Conservation (phyloP, 345 rosid species). For the Aquilaria sinensis region DNA sequence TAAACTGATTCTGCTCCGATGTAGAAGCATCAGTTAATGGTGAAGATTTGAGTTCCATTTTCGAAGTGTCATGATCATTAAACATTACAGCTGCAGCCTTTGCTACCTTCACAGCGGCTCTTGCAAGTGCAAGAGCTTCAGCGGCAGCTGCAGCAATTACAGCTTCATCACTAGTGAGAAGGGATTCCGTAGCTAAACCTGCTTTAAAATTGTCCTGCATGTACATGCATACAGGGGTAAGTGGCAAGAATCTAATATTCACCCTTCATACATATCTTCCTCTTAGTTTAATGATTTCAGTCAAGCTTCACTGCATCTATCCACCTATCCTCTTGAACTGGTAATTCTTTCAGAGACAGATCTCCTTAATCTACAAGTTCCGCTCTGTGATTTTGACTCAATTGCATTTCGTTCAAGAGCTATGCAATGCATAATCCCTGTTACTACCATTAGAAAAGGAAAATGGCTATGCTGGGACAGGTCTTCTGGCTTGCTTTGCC, state of each 20-base stretch:
- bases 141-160: conserved; percentile 83
- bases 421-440: too few species aligned
- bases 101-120: conserved; percentile 80
- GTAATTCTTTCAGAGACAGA: too few species aligned
- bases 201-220: conserved; percentile 51
- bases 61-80: conserved; percentile 26
- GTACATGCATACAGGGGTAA: conserved; percentile 10
- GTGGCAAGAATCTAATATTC: neutral
- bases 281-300: too few species aligned
- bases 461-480: too few species aligned
- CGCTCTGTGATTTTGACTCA: too few species aligned
- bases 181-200: conserved; percentile 65
- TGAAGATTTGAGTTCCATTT: conserved; percentile 14
- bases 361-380: too few species aligned
- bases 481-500: too few species aligned
- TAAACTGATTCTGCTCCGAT: conserved; percentile 41
- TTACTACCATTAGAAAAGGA: too few species aligned
- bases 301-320: too few species aligned
- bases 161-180: conserved; percentile 76
- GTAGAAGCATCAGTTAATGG: conserved; percentile 18
- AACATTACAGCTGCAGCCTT: conserved; percentile 65
- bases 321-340: too few species aligned
- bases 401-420: too few species aligned
- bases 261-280: too few species aligned
- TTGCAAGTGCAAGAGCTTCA: conserved; percentile 90